phyloP scores from a whole-genome alignment of 108 stramenopile species.

The Cyclotella kingstonii region DNA sequence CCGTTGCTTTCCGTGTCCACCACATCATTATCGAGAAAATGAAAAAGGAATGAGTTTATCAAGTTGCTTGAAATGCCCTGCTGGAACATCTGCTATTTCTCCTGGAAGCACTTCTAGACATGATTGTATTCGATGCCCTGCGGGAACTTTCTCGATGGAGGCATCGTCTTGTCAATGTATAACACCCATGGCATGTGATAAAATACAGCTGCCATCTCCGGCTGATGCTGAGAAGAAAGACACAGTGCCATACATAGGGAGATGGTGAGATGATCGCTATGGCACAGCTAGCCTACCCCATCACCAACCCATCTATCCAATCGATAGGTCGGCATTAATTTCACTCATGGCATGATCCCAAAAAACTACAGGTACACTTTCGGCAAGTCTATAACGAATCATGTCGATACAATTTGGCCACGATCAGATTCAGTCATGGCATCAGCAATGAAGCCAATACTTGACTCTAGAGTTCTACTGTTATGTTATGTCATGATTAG shows the following conservation, averaged over 20 bases:
- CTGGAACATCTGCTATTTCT: constrained; percentile 30
- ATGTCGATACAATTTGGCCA: too few species aligned
- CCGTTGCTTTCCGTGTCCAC: constrained; percentile 48
- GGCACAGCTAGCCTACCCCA: background rate
- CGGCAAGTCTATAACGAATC: too few species aligned
- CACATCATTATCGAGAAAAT: constrained; percentile 48
- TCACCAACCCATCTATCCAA: too few species aligned
- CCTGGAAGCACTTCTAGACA: constrained; percentile 26
- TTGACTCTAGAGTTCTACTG: too few species aligned
- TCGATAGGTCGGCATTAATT: too few species aligned
- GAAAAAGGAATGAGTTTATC: constrained; percentile 41
- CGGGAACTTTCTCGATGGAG: constrained; percentile 39
- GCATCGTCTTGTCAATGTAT: constrained; percentile 40
- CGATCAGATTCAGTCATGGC: too few species aligned
- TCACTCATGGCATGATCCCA: too few species aligned
- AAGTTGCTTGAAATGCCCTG: constrained; percentile 49
- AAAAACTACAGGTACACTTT: too few species aligned
- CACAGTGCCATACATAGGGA: constrained; percentile 21
- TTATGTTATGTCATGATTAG: too few species aligned
- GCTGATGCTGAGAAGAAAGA: constrained; percentile 54
- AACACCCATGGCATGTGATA: constrained; percentile 38
- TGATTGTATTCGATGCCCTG: constrained; percentile 47
- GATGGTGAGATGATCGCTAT: constrained; percentile 4
- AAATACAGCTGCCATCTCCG: constrained; percentile 28
- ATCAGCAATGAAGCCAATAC: too few species aligned